Evolutionary conservation across 768 basidiomycete genomes (phyloP), one percentile per base, ranked within the genome.

Genomic region (Suillus lakei): DNA sequence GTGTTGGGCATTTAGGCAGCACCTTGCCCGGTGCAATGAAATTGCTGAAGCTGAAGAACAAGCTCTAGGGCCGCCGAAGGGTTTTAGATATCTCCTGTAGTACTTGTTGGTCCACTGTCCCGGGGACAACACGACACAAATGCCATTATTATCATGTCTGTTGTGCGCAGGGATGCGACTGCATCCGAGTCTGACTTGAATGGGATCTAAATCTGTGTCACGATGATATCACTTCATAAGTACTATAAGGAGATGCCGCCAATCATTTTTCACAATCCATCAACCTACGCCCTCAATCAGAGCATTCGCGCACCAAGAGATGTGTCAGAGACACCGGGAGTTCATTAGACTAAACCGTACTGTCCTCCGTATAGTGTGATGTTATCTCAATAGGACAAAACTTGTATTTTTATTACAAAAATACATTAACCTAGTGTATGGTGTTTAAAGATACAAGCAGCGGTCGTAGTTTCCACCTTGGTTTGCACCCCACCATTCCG

Each of bases 401-500:
- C 21, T 44, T 44, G n/a, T n/a, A n/a, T n/a, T 46, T 10, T n/a
- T n/a, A 46, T n/a, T n/a, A 4, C 18, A 21, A 43, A 41, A 26
- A 28, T 28, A 10, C n/a, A 5, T 26, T 15, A 6, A 48, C 23
- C 48, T 48, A 16, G 16, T 48, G 23, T n/a, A 26, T 48, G 23
- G 5, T 48, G 6, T 15, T 48, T 4, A 50, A 4, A 30, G 7
- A 51, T 3, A 46, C 53, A 66, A n/a, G 55, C 64, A 65, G n/a
- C n/a, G 64, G 26, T 65, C 64, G 28, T 70, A 75, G 68, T 78
- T 73, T 69, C 82, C 82, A 16, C 71, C 71, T 67, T 85, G 83
- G 68, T 85, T 83, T 9, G 83, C 84, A 15, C 83, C 82, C 84
- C 83, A 84, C 84, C 84, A 85, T 71, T 79, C 74, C n/a, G 83